Conservation (phyloP, 176 grass and related monocot species). For the Musa beccarii region DNA sequence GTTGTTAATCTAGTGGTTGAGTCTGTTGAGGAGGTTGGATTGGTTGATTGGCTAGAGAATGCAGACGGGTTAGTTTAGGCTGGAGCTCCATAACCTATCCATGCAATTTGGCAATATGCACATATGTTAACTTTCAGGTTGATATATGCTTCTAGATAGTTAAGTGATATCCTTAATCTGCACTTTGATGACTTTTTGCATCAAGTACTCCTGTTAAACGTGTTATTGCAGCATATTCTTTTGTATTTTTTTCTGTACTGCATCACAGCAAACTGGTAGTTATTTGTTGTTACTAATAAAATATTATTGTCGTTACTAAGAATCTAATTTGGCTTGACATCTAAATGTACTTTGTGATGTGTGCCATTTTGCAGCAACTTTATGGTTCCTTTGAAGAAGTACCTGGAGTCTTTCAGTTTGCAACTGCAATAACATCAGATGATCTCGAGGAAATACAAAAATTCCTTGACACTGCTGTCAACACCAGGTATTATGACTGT, state of each 20-base stretch:
- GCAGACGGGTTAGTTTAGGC: not conserved
- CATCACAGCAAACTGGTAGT: slow-evolving; percentile 4
- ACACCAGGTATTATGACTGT: slow-evolving; percentile 50
- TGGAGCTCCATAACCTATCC: not conserved
- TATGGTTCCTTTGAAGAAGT: slow-evolving; percentile 89
- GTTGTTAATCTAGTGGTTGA: too few species aligned
- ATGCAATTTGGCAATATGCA: not conserved
- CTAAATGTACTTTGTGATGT: slow-evolving; percentile 21
- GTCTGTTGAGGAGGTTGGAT: too few species aligned
- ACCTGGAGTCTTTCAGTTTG: slow-evolving; percentile 81
- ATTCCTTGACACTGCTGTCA: slow-evolving; percentile 89
- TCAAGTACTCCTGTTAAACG: not conserved
- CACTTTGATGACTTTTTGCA: not conserved
- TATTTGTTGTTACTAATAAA: slow-evolving; percentile 2
- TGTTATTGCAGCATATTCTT: not conserved
- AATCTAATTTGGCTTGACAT: slow-evolving; percentile 14
- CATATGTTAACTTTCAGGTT: not conserved
- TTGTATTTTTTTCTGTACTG: not conserved
- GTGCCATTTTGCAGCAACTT: slow-evolving; percentile 56
- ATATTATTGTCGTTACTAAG: not conserved
- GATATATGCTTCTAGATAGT: not conserved
- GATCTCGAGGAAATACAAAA: slow-evolving; percentile 97
- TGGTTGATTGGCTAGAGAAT: not conserved
- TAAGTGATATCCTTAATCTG: not conserved
- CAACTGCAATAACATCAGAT: slow-evolving; percentile 91